Percentiles rank a stretch among this genome's conserved stretches.
Conservation (phyloP, 73 alveolate species). For the Blepharisma stoltei region DNA sequence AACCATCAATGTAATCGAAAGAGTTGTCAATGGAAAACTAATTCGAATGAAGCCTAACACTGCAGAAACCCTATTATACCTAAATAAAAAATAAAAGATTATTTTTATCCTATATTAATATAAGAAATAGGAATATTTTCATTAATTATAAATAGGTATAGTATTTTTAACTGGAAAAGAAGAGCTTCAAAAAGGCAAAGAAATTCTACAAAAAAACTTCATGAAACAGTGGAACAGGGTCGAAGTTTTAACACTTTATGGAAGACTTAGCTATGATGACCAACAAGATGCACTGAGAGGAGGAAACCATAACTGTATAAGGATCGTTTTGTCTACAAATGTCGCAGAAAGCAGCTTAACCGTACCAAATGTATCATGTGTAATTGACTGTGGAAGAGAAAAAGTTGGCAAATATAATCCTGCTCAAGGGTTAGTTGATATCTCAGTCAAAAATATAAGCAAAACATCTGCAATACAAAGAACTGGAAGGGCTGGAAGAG, state of each 20-base stretch:
- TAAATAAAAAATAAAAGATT: no score
- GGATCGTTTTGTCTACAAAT: slow-evolving; percentile 95
- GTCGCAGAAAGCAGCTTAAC: slow-evolving; percentile 99
- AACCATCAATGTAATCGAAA: slow-evolving; percentile 92
- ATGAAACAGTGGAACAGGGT: slow-evolving; percentile 30
- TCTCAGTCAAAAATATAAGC: slow-evolving; percentile 92
- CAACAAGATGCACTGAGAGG: slow-evolving; percentile 77
- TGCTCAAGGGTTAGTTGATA: slow-evolving; percentile 92
- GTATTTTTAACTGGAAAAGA: slow-evolving; percentile 99
- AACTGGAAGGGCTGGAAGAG: slow-evolving; percentile 99
- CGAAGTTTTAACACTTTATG: slow-evolving; percentile 43
- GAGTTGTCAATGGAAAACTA: slow-evolving; percentile 74
- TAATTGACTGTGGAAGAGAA: slow-evolving; percentile 99
- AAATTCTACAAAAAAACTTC: slow-evolving; percentile 90
- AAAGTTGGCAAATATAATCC: slow-evolving; percentile 94
- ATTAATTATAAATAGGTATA: no score
- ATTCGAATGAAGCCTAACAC: slow-evolving; percentile 46
- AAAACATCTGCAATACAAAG: slow-evolving; percentile 94
- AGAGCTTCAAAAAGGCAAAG: slow-evolving; percentile 98
- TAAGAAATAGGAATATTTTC: no score
- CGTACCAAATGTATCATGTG: slow-evolving; percentile 96
- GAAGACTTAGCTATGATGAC: slow-evolving; percentile 95
- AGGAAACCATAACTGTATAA: background rate
- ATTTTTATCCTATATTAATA: no score
- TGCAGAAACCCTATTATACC: slow-evolving; percentile 92